Percentiles rank a stretch among this genome's conserved stretches.
Conservation (phyloP, 768 basidiomycete species). For the Amyloporia xantha region DNA sequence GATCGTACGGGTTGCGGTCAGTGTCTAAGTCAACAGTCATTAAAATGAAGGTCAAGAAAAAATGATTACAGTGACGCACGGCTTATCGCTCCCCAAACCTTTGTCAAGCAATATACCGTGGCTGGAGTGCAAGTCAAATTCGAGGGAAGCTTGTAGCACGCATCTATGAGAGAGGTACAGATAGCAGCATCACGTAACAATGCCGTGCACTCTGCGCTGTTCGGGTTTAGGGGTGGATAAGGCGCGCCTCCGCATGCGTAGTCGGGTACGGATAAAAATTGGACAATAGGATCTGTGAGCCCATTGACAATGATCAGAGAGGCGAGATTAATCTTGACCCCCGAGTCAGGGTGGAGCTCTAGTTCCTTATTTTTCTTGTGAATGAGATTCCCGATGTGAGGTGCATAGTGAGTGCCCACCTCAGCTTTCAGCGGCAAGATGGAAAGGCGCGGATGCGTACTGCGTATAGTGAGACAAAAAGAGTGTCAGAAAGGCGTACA, state of each 20-base stretch:
- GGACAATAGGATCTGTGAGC: slow-evolving; percentile 32
- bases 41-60: neutral
- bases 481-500: slow-evolving; percentile 27
- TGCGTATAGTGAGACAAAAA: slow-evolving; percentile 28
- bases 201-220: slow-evolving; percentile 58
- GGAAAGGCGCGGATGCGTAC: slow-evolving; percentile 25
- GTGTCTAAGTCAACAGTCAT: slow-evolving; percentile 33
- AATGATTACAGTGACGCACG: slow-evolving; percentile 38
- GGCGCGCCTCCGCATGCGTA: slow-evolving; percentile 20
- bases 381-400: slow-evolving; percentile 13
- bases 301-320: slow-evolving; percentile 45
- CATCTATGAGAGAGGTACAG: slow-evolving; percentile 67
- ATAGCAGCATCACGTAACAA: slow-evolving; percentile 60
- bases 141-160: slow-evolving; percentile 59
- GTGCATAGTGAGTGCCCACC: slow-evolving; percentile 21
- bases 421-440: slow-evolving; percentile 27
- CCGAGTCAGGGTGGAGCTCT: slow-evolving; percentile 9
- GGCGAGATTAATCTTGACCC: slow-evolving; percentile 33
- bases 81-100: slow-evolving; percentile 51
- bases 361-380: slow-evolving; percentile 15
- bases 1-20: slow-evolving; percentile 50
- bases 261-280: slow-evolving; percentile 21
- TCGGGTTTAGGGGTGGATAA: slow-evolving; percentile 26
- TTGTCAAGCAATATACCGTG: slow-evolving; percentile 63
- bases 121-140: slow-evolving; percentile 70